These are phyloP conservation scores for Clohesyomyces aquaticus DNA, from an alignment of 495 filamentous ascomycete genomes.

Conservation along the genomic window DNA sequence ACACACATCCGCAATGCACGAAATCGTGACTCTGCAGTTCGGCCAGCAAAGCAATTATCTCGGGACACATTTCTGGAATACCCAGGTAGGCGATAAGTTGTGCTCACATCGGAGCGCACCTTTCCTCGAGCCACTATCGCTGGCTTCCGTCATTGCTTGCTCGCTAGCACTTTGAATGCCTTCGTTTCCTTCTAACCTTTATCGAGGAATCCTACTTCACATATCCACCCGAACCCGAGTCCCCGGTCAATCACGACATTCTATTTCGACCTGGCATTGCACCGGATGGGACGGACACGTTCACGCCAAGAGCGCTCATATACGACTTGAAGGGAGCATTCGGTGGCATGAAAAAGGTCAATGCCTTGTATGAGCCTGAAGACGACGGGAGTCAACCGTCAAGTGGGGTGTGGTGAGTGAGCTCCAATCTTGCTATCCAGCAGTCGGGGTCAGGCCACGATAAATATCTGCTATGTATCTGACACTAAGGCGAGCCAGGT, in stretches of 20 bases:
- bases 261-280: conserved; percentile 89
- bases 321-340: conserved; percentile 96
- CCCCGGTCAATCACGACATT: conserved; percentile 85
- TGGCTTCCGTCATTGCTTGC: no score
- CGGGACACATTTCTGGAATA: conserved; percentile 98
- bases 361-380: conserved; percentile 80
- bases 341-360: conserved; percentile 82
- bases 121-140: no score
- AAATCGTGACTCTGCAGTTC: conserved; percentile 92
- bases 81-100: conserved; percentile 61
- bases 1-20: conserved; percentile 69
- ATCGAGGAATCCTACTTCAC: conserved; percentile 97
- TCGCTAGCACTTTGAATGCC: neutral
- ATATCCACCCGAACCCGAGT: conserved; percentile 68
- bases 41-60: conserved; percentile 92
- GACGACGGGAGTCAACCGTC: conserved; percentile 50
- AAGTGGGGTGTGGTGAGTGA: conserved; percentile 59
- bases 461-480: neutral
- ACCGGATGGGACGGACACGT: conserved; percentile 83
- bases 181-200: conserved; percentile 32
- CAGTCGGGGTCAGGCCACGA: neutral
- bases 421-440: neutral
- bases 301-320: conserved; percentile 84
- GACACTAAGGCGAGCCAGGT: conserved; percentile 4
- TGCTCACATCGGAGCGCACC: neutral